These are phyloP conservation scores for Hericium erinaceus DNA, from an alignment of 768 basidiomycete species.

Conservation along the genomic window DNA sequence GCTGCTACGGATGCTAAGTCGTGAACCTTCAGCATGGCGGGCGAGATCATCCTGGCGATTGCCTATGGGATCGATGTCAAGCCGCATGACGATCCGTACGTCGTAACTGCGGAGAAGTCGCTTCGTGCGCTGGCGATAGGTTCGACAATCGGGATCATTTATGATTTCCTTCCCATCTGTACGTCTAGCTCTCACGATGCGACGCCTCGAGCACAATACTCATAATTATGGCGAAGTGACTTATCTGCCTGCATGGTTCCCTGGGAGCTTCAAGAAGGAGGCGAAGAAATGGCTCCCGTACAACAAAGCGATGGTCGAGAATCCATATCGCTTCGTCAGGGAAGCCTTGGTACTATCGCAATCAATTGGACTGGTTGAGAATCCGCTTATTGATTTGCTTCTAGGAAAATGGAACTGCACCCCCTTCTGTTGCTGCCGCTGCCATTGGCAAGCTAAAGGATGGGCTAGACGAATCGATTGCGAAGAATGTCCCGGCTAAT, in stretches of 20 bases:
- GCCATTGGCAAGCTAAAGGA: background rate
- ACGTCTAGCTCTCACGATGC: constrained; percentile 5
- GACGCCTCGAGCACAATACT: constrained; percentile 9
- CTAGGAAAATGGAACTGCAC: background rate
- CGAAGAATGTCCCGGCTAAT: background rate
- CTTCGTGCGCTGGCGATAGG: constrained; percentile 25
- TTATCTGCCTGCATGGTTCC: background rate
- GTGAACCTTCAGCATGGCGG: constrained; percentile 26
- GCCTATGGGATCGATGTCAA: constrained; percentile 39
- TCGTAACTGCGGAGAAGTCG: constrained; percentile 31
- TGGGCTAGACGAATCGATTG: no score
- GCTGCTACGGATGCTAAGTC: background rate
- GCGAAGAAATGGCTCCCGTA: constrained; percentile 17
- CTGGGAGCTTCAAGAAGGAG: background rate
- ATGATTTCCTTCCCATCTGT: constrained; percentile 30
- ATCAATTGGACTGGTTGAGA: background rate
- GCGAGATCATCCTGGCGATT: constrained; percentile 31
- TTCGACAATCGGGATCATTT: constrained; percentile 32
- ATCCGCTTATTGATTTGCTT: background rate
- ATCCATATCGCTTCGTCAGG: constrained; percentile 14
- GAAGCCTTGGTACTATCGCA: constrained; percentile 12
- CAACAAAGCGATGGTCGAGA: constrained; percentile 16
- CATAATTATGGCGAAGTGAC: constrained; percentile 7
- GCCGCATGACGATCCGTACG: constrained; percentile 32
- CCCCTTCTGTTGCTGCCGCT: background rate